Percentiles rank a stretch among this genome's conserved stretches.
Evolutionary conservation across 441 rosid species (phyloP).

Genomic region (California macrophylla): DNA sequence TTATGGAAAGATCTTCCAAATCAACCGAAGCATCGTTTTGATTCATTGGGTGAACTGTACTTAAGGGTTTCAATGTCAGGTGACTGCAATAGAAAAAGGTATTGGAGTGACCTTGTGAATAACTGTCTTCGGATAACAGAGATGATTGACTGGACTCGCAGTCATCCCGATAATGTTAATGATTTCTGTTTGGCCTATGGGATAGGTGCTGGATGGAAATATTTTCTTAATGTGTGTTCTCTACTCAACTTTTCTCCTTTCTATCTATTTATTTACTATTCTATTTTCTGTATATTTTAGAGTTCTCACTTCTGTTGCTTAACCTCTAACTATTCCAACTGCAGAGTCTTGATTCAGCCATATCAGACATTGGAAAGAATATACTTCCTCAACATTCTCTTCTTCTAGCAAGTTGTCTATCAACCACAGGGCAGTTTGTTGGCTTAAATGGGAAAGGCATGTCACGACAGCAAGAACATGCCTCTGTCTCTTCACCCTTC

Average conservation of each 20-base stretch:
- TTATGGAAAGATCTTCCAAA: conserved; percentile 61
- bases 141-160: conserved; percentile 78
- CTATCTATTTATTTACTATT: not conserved
- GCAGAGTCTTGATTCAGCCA: conserved; percentile 71
- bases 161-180: conserved; percentile 80
- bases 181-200: conserved; percentile 68
- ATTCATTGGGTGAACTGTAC: conserved; percentile 56
- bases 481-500: conserved; percentile 60
- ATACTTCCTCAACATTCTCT: conserved; percentile 63
- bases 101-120: conserved; percentile 60
- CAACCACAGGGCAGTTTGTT: conserved; percentile 84
- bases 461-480: conserved; percentile 51
- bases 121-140: conserved; percentile 59
- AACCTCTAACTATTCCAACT: not conserved
- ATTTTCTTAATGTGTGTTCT: conserved; percentile 60
- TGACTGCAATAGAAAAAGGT: conserved; percentile 31
- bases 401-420: conserved; percentile 61
- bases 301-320: not conserved
- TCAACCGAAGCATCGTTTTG: conserved; percentile 25
- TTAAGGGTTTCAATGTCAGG: conserved; percentile 63
- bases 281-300: not conserved
- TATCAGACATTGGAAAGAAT: conserved; percentile 72
- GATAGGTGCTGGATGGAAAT: conserved; percentile 62
- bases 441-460: conserved; percentile 71
- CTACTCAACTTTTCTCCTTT: conserved; percentile 14